Percentiles rank a stretch among this genome's conserved stretches.
These are phyloP conservation scores for Gynochthodes officinalis DNA, from an alignment of 257 asterid genomes.

Conservation along the genomic window DNA sequence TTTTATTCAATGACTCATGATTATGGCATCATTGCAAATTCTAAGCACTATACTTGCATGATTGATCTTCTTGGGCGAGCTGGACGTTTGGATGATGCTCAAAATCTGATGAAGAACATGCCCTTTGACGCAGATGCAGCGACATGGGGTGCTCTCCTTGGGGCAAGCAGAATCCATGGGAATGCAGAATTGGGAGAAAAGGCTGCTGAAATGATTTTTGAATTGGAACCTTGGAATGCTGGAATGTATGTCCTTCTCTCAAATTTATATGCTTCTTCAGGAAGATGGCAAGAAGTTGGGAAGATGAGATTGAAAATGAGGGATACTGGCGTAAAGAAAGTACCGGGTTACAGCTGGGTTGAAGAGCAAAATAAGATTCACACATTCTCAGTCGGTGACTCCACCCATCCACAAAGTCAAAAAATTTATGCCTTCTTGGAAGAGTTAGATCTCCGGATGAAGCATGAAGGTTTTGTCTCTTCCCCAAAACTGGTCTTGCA, in stretches of 20 bases:
- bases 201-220: constrained; percentile 83
- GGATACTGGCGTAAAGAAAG: constrained; percentile 65
- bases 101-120: constrained; percentile 59
- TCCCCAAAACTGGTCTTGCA: constrained; percentile 79
- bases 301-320: constrained; percentile 75
- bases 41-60: constrained; percentile 89
- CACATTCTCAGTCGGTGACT: constrained; percentile 83
- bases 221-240: constrained; percentile 84
- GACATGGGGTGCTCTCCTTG: constrained; percentile 98
- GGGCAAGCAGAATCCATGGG: constrained; percentile 92
- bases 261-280: constrained; percentile 81
- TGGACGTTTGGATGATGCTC: constrained; percentile 82
- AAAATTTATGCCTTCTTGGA: constrained; percentile 67
- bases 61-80: constrained; percentile 94
- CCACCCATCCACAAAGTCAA: constrained; percentile 58
- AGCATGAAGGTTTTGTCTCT: constrained; percentile 65
- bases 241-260: constrained; percentile 94
- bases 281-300: constrained; percentile 78
- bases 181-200: constrained; percentile 78
- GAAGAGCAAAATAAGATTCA: constrained; percentile 71
- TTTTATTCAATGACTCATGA: constrained; percentile 68
- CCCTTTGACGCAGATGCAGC: constrained; percentile 94
- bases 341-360: constrained; percentile 90
- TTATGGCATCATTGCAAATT: constrained; percentile 61
- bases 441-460: constrained; percentile 63